Percentiles rank a stretch among this genome's conserved stretches.
Evolutionary conservation across 768 basidiomycete species (phyloP).

Genomic region (Sarcomyxa edulis): DNA sequence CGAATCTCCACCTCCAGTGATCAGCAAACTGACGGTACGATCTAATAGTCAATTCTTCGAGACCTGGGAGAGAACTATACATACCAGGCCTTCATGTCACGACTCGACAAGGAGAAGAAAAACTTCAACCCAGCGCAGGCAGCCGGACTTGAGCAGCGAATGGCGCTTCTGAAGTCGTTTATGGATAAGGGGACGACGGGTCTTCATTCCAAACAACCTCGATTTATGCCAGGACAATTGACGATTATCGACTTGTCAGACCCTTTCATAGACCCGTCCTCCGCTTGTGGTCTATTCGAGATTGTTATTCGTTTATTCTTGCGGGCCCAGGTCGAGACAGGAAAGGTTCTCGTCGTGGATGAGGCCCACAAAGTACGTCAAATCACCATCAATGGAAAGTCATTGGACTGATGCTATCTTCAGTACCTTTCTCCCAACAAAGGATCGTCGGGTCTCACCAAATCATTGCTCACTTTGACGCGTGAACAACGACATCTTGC

Average conservation of each 20-base stretch:
- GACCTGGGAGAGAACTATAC: constrained; percentile 57
- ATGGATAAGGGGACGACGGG: constrained; percentile 26
- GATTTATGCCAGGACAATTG: constrained; percentile 53
- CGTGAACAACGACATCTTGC: constrained; percentile 69
- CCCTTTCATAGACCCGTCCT: constrained; percentile 62
- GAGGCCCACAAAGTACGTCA: constrained; percentile 65
- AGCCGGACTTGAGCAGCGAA: constrained; percentile 54
- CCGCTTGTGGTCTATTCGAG: constrained; percentile 69
- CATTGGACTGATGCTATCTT: constrained; percentile 2
- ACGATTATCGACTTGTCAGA: constrained; percentile 72
- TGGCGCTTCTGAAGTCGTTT: constrained; percentile 57
- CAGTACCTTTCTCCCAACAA: constrained; percentile 55
- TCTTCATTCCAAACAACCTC: constrained; percentile 10
- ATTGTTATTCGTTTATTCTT: constrained; percentile 63
- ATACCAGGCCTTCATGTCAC: constrained; percentile 41
- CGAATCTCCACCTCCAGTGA: not conserved
- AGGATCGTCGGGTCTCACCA: constrained; percentile 47
- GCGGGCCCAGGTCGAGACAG: constrained; percentile 51
- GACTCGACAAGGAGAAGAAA: constrained; percentile 39
- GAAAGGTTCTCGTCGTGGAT: constrained; percentile 68
- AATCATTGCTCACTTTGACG: constrained; percentile 50
- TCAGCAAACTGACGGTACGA: not conserved
- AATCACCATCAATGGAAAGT: not conserved
- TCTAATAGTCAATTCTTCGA: constrained; percentile 48
- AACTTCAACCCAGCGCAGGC: constrained; percentile 55